phyloP scores from a whole-genome alignment of 495 filamentous ascomycete genomes.

The Wilcoxina mikolae region DNA sequence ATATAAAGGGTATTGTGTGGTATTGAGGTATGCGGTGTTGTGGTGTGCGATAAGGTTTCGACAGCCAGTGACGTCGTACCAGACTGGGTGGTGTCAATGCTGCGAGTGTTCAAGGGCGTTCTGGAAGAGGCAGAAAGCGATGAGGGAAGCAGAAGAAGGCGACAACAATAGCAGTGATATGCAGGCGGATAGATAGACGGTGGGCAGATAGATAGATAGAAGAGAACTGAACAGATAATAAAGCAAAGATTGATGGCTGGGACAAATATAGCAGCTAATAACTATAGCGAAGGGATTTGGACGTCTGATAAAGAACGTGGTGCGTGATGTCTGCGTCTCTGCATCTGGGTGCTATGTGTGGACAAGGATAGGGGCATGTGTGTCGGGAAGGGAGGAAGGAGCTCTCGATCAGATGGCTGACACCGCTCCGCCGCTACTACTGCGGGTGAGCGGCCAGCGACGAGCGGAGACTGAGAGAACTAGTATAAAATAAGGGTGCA shows the following conservation, averaged over 20 bases:
- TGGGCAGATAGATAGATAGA: background rate
- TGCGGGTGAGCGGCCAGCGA: slow-evolving; percentile 3
- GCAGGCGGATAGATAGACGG: background rate
- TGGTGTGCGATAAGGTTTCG: slow-evolving; percentile 1
- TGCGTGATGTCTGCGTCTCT: too few relatives aligned
- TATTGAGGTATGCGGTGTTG: background rate
- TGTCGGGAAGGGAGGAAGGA: background rate
- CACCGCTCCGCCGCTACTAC: background rate
- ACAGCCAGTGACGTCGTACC: background rate
- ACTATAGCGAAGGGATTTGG: background rate
- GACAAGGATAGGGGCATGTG: background rate
- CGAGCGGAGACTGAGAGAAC: background rate
- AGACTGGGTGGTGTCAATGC: too few relatives aligned
- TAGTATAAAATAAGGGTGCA: background rate
- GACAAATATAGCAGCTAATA: background rate
- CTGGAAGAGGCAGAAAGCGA: slow-evolving; percentile 1
- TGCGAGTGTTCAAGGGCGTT: too few relatives aligned
- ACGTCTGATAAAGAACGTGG: slow-evolving; percentile 1
- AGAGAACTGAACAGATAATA: background rate
- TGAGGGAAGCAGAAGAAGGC: too few relatives aligned
- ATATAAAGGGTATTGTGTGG: background rate
- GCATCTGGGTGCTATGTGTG: too few relatives aligned
- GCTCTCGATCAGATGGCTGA: background rate
- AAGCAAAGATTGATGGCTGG: background rate
- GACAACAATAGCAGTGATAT: background rate